Evolutionary conservation across 345 rosid species (phyloP), one percentile per base, ranked within the genome.

Genomic region (Lenwebbia sp.): DNA sequence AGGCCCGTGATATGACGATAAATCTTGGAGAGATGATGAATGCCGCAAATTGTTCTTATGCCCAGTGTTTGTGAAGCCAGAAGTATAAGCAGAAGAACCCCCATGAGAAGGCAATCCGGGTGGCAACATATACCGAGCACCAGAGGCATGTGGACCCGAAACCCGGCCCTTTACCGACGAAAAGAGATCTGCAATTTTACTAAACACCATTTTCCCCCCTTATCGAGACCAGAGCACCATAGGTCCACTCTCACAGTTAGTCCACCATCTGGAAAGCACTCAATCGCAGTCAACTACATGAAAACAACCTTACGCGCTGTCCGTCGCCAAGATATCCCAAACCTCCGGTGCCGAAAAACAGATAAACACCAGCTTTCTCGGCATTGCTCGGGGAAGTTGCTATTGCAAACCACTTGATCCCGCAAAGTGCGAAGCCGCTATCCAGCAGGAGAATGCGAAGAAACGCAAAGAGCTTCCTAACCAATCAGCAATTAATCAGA

Each of bases 11-110:
- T 93, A 94, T 0, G 94, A 87, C 47, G 99, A 90, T 83, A 97
- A 94, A 87, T 97, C 99, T 87, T 96, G 99, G 54, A 97, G 99
- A 74, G 99, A 97, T 0, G 99, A 90, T 1, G 99, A 94, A 52
- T 90, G 95, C 70, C 96, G 91, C 91, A 97, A 82, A 89, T 86
- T 90, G 83, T 91, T 93, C 90, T 93, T 95, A 22, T 76, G 87
- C 40, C 91, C 94, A 84, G 90, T 88, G 85, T 87, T 91, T 37
- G 87, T 86, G 83, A 90, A 87, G 88, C 87, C 87, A 87, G 87
- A 90, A 3, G 89, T 85, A 85, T 91, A 87, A 85, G 90, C 88
- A 22, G 49, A 62, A 60, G 91, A 88, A 84, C 88, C 93, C 70
- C 84, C 83, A 84, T 90, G 92, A 9, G 91, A 89, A 1, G 92